A percentile compares a stretch with the other conserved stretches of the same genome.
Evolutionary conservation across 2,329 filamentous ascomycete genomes (phyloP).

Genomic region (Aspergillus costaricaensis): DNA sequence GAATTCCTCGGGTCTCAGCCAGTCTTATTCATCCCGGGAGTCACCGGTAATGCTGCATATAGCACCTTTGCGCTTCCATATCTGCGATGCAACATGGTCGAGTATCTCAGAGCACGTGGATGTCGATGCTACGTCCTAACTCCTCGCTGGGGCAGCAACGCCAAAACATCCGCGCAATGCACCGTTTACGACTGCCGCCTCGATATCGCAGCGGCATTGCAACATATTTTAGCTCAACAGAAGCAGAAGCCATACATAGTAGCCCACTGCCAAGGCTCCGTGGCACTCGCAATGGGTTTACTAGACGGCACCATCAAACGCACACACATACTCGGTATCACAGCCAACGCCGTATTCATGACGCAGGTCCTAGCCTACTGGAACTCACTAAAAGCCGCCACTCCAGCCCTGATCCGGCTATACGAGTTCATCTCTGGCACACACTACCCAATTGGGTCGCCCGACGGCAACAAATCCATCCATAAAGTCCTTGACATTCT

Average conservation of each 20-base stretch:
- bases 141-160: slow-evolving; percentile 10
- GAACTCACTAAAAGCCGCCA: slow-evolving; percentile 19
- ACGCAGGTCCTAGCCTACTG: slow-evolving; percentile 19
- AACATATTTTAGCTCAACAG: not conserved
- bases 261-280: slow-evolving; percentile 16
- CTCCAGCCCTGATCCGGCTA: slow-evolving; percentile 4
- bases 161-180: not conserved
- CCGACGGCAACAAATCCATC: not conserved
- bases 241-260: slow-evolving; percentile 9
- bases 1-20: not conserved
- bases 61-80: slow-evolving; percentile 11
- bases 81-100: slow-evolving; percentile 10
- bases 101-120: slow-evolving; percentile 7
- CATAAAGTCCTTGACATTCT: slow-evolving; percentile 23
- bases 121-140: slow-evolving; percentile 6
- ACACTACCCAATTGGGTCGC: slow-evolving; percentile 18
- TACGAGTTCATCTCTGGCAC: slow-evolving; percentile 16
- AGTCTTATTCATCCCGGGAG: slow-evolving; percentile 12
- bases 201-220: slow-evolving; percentile 10
- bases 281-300: slow-evolving; percentile 10
- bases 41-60: slow-evolving; percentile 2
- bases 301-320: slow-evolving; percentile 5
- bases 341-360: slow-evolving; percentile 27
- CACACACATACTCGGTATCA: slow-evolving; percentile 20
- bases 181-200: slow-evolving; percentile 14